phyloP scores from a whole-genome alignment of 1,139 yeast species.

The Blastobotrys elegans region DNA sequence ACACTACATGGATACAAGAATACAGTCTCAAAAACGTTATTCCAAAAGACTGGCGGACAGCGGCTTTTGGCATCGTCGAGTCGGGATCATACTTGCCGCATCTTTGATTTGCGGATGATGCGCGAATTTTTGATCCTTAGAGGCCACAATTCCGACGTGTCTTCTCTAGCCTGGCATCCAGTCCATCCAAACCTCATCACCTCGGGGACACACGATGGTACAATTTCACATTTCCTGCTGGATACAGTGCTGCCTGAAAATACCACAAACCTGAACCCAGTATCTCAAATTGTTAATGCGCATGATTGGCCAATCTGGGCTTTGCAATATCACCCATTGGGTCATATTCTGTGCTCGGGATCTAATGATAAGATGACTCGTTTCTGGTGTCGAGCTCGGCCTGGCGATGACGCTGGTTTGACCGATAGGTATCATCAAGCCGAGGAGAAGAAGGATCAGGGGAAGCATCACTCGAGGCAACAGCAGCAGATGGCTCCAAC shows the following conservation, averaged over 20 bases:
- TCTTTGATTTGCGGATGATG: conserved; percentile 84
- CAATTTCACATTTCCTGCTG: conserved; percentile 70
- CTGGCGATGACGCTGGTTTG: conserved; percentile 79
- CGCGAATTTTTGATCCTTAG: conserved; percentile 67
- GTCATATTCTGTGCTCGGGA: conserved; percentile 86
- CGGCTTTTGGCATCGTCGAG: conserved; percentile 80
- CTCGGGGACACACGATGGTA: conserved; percentile 87
- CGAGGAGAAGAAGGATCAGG: conserved; percentile 41
- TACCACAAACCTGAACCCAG: conserved; percentile 32
- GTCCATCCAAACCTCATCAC: conserved; percentile 73
- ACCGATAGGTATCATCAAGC: conserved; percentile 76
- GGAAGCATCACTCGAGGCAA: background rate
- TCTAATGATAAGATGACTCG: conserved; percentile 93
- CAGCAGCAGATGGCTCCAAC: conserved; percentile 1
- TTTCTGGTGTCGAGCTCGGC: conserved; percentile 92
- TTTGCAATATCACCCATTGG: conserved; percentile 87
- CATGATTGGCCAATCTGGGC: conserved; percentile 93
- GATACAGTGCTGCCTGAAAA: conserved; percentile 42
- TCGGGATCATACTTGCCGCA: conserved; percentile 80
- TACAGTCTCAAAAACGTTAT: conserved; percentile 77
- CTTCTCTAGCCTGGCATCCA: conserved; percentile 92
- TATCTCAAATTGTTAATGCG: conserved; percentile 68
- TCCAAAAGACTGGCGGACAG: conserved; percentile 63
- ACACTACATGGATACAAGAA: conserved; percentile 92
- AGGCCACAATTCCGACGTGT: conserved; percentile 79